These are phyloP conservation scores for Xylaria polymorpha DNA, from an alignment of 2,329 filamentous ascomycete genomes.

Conservation along the genomic window DNA sequence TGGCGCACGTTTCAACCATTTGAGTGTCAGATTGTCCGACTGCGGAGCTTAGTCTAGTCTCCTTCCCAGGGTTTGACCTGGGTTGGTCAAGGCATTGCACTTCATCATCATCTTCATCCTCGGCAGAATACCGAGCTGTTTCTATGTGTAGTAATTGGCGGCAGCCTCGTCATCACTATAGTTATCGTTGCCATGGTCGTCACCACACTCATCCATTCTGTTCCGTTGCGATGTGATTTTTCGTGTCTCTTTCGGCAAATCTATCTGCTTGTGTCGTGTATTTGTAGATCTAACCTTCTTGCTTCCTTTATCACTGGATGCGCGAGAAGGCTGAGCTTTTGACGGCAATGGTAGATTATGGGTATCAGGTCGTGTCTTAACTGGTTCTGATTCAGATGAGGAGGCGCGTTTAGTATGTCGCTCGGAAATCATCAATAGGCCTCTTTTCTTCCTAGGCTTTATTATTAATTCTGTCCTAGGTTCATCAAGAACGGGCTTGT, in stretches of 20 bases:
- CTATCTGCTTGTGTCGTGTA: neutral
- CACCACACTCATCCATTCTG: neutral
- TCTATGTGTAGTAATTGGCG: neutral
- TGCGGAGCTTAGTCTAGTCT: neutral
- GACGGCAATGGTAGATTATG: neutral
- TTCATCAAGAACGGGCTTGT: constrained; percentile 38
- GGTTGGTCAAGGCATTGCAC: constrained; percentile 3
- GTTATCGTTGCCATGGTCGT: constrained; percentile 3
- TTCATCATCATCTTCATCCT: constrained; percentile 7
- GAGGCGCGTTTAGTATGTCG: constrained; percentile 39
- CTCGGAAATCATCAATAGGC: constrained; percentile 60
- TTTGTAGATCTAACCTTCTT: neutral
- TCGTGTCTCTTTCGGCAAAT: neutral
- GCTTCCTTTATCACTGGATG: neutral
- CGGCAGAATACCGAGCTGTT: neutral
- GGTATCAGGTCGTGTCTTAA: constrained; percentile 4
- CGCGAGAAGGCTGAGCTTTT: neutral
- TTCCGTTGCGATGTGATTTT: neutral
- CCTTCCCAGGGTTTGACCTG: neutral
- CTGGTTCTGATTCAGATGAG: constrained; percentile 18
- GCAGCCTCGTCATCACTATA: neutral
- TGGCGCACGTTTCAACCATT: neutral
- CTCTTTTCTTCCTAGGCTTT: constrained; percentile 59
- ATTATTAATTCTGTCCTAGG: constrained; percentile 61
- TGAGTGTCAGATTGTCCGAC: neutral